phyloP scores from a whole-genome alignment of 1,284 basidiomycete species.

The Xerocomus tenax region DNA sequence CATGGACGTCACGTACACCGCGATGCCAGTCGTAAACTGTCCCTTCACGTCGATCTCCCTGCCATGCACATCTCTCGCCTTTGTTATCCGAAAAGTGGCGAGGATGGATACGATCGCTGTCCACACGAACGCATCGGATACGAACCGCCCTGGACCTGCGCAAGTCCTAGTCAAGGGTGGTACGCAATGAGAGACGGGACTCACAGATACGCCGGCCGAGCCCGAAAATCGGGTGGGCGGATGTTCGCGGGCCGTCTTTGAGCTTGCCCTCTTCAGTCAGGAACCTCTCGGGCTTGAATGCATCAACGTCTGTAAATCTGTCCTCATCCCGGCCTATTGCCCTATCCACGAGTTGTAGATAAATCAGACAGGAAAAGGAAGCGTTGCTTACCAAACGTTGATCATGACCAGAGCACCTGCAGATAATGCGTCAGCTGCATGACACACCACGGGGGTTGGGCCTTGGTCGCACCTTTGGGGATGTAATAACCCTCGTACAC shows the following conservation, averaged over 20 bases:
- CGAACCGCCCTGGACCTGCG: not conserved
- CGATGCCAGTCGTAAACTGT: conserved; percentile 28
- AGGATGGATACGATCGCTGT: conserved; percentile 21
- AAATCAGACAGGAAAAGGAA: not conserved
- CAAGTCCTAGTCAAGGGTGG: too few relatives aligned
- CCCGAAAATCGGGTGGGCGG: not conserved
- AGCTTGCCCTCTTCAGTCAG: not conserved
- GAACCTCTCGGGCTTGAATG: not conserved
- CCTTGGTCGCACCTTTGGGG: not conserved
- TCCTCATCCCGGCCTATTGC: not conserved
- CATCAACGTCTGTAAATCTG: not conserved
- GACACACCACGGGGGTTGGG: not conserved
- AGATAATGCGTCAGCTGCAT: not conserved
- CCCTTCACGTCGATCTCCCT: conserved; percentile 29
- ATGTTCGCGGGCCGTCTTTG: not conserved
- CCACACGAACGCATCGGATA: not conserved
- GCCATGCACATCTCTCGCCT: conserved; percentile 30
- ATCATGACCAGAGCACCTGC: not conserved
- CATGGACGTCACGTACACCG: conserved; percentile 22
- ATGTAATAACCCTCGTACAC: not conserved
- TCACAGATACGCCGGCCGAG: not conserved
- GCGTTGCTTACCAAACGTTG: not conserved
- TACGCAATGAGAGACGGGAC: not conserved
- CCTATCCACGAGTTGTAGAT: not conserved
- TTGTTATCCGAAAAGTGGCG: conserved; percentile 33